These are phyloP conservation scores for Manihot esculenta DNA, from an alignment of 441 rosid genomes.

Conservation along the genomic window DNA sequence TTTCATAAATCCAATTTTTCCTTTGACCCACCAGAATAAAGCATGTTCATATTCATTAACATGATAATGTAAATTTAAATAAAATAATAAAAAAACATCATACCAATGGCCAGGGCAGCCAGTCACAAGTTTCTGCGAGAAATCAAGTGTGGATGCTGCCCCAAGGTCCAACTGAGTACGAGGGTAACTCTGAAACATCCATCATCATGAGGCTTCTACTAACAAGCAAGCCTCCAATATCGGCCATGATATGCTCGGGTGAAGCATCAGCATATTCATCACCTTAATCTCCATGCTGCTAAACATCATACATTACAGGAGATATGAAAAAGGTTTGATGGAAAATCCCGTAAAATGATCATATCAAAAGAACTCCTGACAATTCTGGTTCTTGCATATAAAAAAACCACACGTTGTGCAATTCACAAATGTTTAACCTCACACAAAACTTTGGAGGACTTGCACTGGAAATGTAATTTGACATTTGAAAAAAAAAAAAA, in stretches of 20 bases:
- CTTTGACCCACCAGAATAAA: not conserved
- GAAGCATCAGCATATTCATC: slow-evolving; percentile 24
- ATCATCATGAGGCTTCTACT: slow-evolving; percentile 31
- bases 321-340: slow-evolving; percentile 10
- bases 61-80: not conserved
- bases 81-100: slow-evolving; percentile 1
- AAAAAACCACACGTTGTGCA: not conserved
- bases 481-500: not conserved
- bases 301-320: slow-evolving; percentile 17
- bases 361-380: not conserved
- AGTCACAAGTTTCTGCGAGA: slow-evolving; percentile 15
- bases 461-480: not conserved
- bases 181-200: slow-evolving; percentile 25
- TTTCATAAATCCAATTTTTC: not conserved
- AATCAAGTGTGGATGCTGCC: slow-evolving; percentile 23
- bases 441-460: not conserved
- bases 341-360: slow-evolving; percentile 9
- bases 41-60: not conserved
- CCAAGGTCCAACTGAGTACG: slow-evolving; percentile 17
- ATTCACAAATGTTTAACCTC: not conserved
- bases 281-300: slow-evolving; percentile 23
- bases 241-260: slow-evolving; percentile 20
- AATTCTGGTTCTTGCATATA: not conserved
- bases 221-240: slow-evolving; percentile 31
- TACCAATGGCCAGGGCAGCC: slow-evolving; percentile 30